A percentile compares a stretch with the other conserved stretches of the same genome.
phyloP scores from a whole-genome alignment of 1,284 basidiomycete genomes.

The Rhizoctonia solani region DNA sequence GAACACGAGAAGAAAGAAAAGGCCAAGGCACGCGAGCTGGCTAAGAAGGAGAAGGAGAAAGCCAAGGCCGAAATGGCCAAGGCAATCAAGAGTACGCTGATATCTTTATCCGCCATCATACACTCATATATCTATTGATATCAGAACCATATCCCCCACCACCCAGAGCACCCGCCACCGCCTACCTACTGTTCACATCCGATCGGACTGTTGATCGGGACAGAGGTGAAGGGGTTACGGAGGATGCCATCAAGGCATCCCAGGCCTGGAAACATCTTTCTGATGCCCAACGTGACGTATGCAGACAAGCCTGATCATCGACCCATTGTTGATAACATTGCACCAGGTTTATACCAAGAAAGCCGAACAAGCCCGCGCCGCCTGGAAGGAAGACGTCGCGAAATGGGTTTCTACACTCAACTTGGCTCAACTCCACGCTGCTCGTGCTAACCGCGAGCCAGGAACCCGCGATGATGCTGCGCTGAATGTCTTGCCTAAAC shows the following conservation, averaged over 20 bases:
- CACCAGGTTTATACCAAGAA: not conserved
- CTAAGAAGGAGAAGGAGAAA: not conserved
- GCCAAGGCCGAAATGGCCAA: not conserved
- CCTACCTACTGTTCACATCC: not conserved
- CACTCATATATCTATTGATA: not conserved
- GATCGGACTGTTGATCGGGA: not conserved
- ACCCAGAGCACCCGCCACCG: not conserved
- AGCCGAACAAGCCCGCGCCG: not conserved
- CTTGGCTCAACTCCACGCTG: not conserved
- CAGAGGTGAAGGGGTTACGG: not conserved
- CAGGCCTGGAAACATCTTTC: slow-evolving; percentile 11
- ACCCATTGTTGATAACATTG: not conserved
- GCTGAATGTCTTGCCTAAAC: not conserved
- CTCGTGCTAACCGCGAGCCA: slow-evolving; percentile 12
- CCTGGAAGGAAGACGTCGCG: not conserved
- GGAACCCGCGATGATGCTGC: slow-evolving; percentile 13
- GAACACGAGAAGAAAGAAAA: not conserved
- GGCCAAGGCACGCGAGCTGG: not conserved
- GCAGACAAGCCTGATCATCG: not conserved
- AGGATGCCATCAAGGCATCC: not conserved
- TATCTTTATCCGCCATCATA: not conserved
- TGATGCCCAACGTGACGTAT: slow-evolving; percentile 1
- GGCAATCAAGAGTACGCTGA: not conserved
- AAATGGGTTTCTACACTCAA: slow-evolving; percentile 24
- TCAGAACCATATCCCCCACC: slow-evolving; percentile 13